phyloP scores from a whole-genome alignment of 805 yeast genomes.

The Starmerella ratchasimensis region DNA sequence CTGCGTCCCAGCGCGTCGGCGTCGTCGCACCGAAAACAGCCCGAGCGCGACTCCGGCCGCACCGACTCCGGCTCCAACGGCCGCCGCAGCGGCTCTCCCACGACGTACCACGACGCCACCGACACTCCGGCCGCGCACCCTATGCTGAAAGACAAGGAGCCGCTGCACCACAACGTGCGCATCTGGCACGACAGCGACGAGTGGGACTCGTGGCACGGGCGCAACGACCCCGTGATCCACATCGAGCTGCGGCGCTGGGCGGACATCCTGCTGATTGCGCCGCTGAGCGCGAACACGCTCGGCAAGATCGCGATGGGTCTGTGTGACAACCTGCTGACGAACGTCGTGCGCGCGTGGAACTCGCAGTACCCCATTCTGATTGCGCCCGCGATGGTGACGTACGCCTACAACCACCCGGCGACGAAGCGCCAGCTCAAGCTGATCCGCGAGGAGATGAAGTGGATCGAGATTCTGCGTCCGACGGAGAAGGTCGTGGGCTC shows the following conservation, averaged over 20 bases:
- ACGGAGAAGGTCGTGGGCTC: slow-evolving; percentile 85
- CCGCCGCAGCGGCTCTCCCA: background rate
- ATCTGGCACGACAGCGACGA: slow-evolving; percentile 92
- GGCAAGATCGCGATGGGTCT: slow-evolving; percentile 82
- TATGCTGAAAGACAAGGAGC: slow-evolving; percentile 2
- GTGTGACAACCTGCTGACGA: slow-evolving; percentile 83
- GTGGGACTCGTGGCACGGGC: slow-evolving; percentile 74
- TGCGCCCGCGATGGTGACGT: slow-evolving; percentile 94
- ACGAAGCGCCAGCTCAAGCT: slow-evolving; percentile 70
- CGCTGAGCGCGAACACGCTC: slow-evolving; percentile 82
- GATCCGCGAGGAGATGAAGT: slow-evolving; percentile 81
- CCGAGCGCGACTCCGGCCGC: background rate
- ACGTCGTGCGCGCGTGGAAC: slow-evolving; percentile 91
- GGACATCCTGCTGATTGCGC: slow-evolving; percentile 66
- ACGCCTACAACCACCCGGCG: slow-evolving; percentile 77
- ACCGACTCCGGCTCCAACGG: background rate
- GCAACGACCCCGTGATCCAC: slow-evolving; percentile 86
- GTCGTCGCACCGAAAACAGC: background rate
- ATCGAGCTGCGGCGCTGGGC: slow-evolving; percentile 65
- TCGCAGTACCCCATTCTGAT: slow-evolving; percentile 73
- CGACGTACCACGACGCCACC: background rate
- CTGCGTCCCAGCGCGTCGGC: background rate
- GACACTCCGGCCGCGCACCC: background rate
- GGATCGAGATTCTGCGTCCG: slow-evolving; percentile 88
- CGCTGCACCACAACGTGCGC: slow-evolving; percentile 29